These are phyloP conservation scores for Ophiostoma sp. DNA, from an alignment of 2,329 filamentous ascomycete genomes.

Conservation along the genomic window DNA sequence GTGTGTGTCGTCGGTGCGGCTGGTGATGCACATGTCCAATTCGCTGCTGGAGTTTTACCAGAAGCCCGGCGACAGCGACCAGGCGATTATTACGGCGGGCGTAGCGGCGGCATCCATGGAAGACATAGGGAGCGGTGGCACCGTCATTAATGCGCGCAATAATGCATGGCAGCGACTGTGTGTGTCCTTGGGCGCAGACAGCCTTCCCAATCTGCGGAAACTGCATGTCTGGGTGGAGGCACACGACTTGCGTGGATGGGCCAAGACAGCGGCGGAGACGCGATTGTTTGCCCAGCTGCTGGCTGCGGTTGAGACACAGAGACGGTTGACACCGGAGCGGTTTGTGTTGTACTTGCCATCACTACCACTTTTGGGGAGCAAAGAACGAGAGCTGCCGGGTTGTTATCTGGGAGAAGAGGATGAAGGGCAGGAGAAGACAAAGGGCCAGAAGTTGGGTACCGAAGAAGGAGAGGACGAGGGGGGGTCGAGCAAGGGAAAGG, in stretches of 20 bases:
- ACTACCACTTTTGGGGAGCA: not conserved
- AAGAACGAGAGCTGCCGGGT: not conserved
- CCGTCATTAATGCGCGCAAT: conserved; percentile 21
- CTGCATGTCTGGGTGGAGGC: conserved; percentile 37
- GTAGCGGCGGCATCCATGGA: not conserved
- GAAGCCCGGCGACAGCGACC: conserved; percentile 14
- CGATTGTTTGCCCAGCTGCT: conserved; percentile 33
- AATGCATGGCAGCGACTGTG: conserved; percentile 37
- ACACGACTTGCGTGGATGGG: conserved; percentile 36
- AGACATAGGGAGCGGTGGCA: not conserved
- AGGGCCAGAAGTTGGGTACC: not conserved
- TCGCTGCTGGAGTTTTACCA: conserved; percentile 36
- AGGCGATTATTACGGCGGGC: not conserved
- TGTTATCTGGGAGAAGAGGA: conserved; percentile 14
- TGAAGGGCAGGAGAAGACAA: not conserved
- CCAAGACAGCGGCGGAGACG: conserved; percentile 35
- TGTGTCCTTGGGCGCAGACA: conserved; percentile 26
- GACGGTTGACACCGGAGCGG: not conserved
- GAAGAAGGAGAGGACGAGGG: not conserved
- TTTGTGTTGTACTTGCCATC: conserved; percentile 20
- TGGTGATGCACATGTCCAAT: conserved; percentile 33
- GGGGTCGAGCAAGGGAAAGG: not conserved
- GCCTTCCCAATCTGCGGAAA: conserved; percentile 30
- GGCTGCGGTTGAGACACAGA: not conserved
- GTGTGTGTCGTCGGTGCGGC: conserved; percentile 32